Evolutionary conservation across 1,284 basidiomycete genomes (phyloP).

Genomic region (Leccinum pachyderme): DNA sequence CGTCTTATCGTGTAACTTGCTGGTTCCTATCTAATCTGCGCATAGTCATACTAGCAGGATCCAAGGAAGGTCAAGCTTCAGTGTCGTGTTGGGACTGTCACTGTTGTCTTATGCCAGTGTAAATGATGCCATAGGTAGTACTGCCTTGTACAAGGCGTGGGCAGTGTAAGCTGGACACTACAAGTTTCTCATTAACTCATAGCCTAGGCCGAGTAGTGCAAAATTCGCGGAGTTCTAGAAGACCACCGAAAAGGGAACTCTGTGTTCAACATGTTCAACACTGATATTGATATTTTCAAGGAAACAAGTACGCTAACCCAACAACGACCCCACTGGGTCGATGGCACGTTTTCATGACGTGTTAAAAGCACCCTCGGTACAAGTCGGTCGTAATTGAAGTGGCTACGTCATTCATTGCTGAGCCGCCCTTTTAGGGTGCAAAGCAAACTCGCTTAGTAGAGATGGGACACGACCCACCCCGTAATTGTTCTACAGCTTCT

Average conservation of each 20-base stretch:
- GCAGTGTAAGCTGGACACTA: neutral
- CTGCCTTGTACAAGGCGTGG: neutral
- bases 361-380: neutral
- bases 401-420: no score
- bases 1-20: neutral
- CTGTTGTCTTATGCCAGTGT: no score
- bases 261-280: neutral
- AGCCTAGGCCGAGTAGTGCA: no score
- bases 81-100: no score
- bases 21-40: neutral
- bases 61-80: conserved; percentile 20
- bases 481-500: no score
- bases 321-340: neutral
- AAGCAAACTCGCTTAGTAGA: neutral
- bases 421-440: no score
- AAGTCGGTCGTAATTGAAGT: neutral
- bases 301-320: neutral
- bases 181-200: no score
- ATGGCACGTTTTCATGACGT: neutral
- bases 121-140: neutral
- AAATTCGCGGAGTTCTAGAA: neutral
- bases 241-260: neutral
- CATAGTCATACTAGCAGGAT: no score
- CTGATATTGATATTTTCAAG: neutral
- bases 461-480: no score